Evolutionary conservation across 768 basidiomycete genomes (phyloP).

Genomic region (Mycena metata): DNA sequence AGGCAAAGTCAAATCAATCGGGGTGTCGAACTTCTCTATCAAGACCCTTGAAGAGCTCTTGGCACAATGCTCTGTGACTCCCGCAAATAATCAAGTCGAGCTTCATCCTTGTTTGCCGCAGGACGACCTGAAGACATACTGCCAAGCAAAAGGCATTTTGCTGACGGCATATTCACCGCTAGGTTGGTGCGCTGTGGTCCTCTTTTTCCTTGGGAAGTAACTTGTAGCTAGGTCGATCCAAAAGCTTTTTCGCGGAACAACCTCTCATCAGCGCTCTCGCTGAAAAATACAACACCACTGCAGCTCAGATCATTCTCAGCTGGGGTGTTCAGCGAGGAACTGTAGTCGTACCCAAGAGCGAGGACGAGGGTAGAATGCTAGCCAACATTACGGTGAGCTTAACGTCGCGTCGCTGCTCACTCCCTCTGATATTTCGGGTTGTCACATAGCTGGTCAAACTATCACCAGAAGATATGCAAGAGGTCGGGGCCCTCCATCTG

Average conservation of each 20-base stretch:
- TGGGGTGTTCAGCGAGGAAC: slow-evolving; percentile 77
- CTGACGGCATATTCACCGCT: slow-evolving; percentile 49
- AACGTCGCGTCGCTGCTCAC: not conserved
- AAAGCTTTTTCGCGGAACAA: slow-evolving; percentile 50
- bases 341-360: slow-evolving; percentile 59
- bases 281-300: slow-evolving; percentile 49
- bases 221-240: slow-evolving; percentile 38
- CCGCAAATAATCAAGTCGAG: slow-evolving; percentile 70
- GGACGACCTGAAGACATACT: slow-evolving; percentile 61
- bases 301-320: slow-evolving; percentile 69
- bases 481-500: slow-evolving; percentile 14
- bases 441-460: slow-evolving; percentile 15
- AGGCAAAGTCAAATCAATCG: slow-evolving; percentile 62
- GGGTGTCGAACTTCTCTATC: slow-evolving; percentile 71
- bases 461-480: slow-evolving; percentile 26
- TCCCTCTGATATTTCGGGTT: not conserved
- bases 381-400: slow-evolving; percentile 28
- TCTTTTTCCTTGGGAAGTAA: slow-evolving; percentile 48
- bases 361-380: slow-evolving; percentile 24
- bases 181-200: slow-evolving; percentile 32
- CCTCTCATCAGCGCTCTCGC: slow-evolving; percentile 50
- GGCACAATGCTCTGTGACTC: slow-evolving; percentile 60
- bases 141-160: slow-evolving; percentile 62
- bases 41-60: slow-evolving; percentile 57
- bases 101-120: slow-evolving; percentile 71